These are phyloP conservation scores for Gypsophila paniculata DNA, from an alignment of 179 eudicot genomes.

Conservation along the genomic window DNA sequence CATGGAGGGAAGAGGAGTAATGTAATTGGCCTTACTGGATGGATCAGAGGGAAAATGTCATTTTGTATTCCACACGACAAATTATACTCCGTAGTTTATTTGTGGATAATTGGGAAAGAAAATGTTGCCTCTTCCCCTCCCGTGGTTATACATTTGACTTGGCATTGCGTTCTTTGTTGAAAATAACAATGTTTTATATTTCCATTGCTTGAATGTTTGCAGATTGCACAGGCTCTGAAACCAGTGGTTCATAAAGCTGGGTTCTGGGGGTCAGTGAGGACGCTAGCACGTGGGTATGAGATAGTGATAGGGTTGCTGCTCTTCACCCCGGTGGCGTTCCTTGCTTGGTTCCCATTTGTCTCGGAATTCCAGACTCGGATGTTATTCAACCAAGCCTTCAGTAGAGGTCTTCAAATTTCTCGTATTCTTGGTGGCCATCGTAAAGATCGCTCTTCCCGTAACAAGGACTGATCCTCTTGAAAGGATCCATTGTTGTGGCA, in stretches of 20 bases:
- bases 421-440: constrained; percentile 87
- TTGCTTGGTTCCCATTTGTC: constrained; percentile 96
- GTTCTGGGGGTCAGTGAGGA: constrained; percentile 78
- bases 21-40: no score
- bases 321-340: constrained; percentile 87
- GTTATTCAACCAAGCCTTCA: constrained; percentile 91
- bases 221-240: constrained; percentile 86
- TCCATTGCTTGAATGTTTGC: not conserved
- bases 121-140: no score
- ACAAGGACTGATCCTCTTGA: constrained; percentile 46
- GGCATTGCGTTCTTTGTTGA: not conserved
- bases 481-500: constrained; percentile 2
- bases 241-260: constrained; percentile 55
- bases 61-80: no score
- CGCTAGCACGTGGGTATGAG: constrained; percentile 86
- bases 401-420: constrained; percentile 84
- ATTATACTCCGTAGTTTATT: no score
- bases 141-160: not conserved
- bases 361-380: constrained; percentile 84
- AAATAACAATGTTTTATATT: no score
- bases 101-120: no score
- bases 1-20: no score
- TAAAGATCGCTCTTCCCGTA: constrained; percentile 61
- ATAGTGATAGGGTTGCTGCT: constrained; percentile 73
- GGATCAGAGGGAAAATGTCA: no score